Conservation (phyloP, 2,329 filamentous ascomycete genomes). For the Verticillium klebahnii region DNA sequence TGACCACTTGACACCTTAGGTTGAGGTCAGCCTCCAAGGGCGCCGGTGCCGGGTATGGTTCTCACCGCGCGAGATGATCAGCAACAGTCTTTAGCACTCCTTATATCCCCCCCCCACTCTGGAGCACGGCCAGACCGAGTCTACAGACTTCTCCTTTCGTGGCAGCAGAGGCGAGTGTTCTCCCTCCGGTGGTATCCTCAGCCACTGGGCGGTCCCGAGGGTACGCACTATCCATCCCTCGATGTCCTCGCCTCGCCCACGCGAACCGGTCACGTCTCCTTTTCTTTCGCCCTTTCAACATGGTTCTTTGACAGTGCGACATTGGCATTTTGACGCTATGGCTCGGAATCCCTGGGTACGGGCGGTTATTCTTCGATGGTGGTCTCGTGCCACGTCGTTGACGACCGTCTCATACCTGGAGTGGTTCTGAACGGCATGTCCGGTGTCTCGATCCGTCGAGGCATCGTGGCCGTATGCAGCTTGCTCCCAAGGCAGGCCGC, state of each 20-base stretch:
- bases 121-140: constrained; percentile 14
- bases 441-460: constrained; percentile 25
- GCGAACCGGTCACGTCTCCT: constrained; percentile 31
- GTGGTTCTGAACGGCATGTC: constrained; percentile 31
- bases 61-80: constrained; percentile 39
- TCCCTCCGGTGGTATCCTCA: background rate
- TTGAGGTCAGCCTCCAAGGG: constrained; percentile 78
- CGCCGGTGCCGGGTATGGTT: constrained; percentile 43
- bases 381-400: background rate
- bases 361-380: background rate
- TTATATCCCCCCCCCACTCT: constrained; percentile 9
- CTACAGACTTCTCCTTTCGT: constrained; percentile 8
- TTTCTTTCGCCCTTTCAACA: constrained; percentile 31
- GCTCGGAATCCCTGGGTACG: constrained; percentile 21
- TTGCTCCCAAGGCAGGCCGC: background rate
- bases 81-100: background rate
- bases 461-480: constrained; percentile 21
- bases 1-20: constrained; percentile 41
- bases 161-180: constrained; percentile 3
- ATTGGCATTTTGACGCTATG: constrained; percentile 23
- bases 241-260: constrained; percentile 17
- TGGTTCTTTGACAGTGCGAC: constrained; percentile 33
- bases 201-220: background rate
- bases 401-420: background rate
- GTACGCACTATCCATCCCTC: background rate